Base-by-base conservation (phyloP, 75 land plant genomes). In the Picea glauca region DNA sequence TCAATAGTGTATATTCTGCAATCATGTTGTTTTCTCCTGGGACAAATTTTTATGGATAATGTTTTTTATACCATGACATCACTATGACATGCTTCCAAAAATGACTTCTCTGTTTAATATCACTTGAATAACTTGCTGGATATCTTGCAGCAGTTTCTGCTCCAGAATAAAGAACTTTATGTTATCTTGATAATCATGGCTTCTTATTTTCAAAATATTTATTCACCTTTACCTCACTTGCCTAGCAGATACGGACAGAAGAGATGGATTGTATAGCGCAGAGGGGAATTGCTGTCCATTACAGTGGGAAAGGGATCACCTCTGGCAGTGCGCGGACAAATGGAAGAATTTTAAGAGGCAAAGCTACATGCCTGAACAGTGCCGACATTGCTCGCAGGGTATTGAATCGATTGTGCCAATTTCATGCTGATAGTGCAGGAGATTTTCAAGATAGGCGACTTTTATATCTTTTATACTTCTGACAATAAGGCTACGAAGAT, bases 221-320 rank as follows among this genome's bases (percentile, higher is more conserved):
- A 14, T 6, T 18, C 7, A 17, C 3, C 3, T 70, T 38, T 70
- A 15, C 0, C n/a, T 38, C 17, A 38, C 50, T 40, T 38, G 46
- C 13, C 74, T 81, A 62, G 74, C 88, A 96, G 98, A 96, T 96
- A 74, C 86, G 98, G 82, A 94, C 99, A 66, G 99, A 92, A 78
- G 95, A 92, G 80, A 96, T 96, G 99, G 90, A 96, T 78, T 77
- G 88, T 70, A 91, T 96, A 46, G 99, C 99, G 58, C 89, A 94
- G 72, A 90, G 90, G 83, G 99, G 99, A 43, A 96, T 96, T 83
- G 99, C 99, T 81, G 88, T 94, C 61, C 95, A 96, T 76, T 95
- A 94, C 78, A 92, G 93, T 87, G 99, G 99, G 60, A 88, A 80
- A 75, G 83, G 74, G 60, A 72, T 58, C 73, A 84, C 80, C 50